Percentiles rank a stretch among this genome's conserved stretches.
These are phyloP conservation scores for Fragaria ananassa DNA, from an alignment of 306 rosid species.

Conservation along the genomic window DNA sequence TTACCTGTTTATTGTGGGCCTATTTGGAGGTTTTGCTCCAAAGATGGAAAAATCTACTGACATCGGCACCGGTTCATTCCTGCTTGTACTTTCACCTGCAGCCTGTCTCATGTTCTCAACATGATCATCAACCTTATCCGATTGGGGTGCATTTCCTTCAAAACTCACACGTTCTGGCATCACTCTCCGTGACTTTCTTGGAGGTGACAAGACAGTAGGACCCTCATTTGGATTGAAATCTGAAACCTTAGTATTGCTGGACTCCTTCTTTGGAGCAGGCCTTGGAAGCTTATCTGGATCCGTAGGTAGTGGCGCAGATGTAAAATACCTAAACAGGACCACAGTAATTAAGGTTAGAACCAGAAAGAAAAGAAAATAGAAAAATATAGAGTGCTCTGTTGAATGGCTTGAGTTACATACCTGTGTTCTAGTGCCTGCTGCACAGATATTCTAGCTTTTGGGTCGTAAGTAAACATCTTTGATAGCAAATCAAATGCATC, in stretches of 20 bases:
- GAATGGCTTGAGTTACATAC: slow-evolving; percentile 37
- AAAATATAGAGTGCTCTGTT: slow-evolving; percentile 3
- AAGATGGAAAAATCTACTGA: slow-evolving; percentile 89
- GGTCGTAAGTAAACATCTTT: slow-evolving; percentile 96
- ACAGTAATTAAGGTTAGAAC: slow-evolving; percentile 17
- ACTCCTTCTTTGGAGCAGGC: slow-evolving; percentile 85
- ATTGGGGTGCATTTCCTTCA: slow-evolving; percentile 57
- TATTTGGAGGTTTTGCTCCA: slow-evolving; percentile 83
- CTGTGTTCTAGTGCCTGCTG: slow-evolving; percentile 94
- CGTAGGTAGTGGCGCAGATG: slow-evolving; percentile 79
- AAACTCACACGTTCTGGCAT: slow-evolving; percentile 77
- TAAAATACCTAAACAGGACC: slow-evolving; percentile 60
- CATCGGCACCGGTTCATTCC: slow-evolving; percentile 62
- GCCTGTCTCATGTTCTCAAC: slow-evolving; percentile 44
- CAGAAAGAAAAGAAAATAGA: slow-evolving; percentile 4
- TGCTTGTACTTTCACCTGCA: slow-evolving; percentile 61
- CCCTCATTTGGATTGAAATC: slow-evolving; percentile 64
- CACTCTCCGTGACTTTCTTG: slow-evolving; percentile 91
- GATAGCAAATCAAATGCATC: slow-evolving; percentile 83
- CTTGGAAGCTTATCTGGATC: slow-evolving; percentile 87
- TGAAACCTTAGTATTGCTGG: slow-evolving; percentile 34
- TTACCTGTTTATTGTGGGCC: slow-evolving; percentile 96
- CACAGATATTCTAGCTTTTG: slow-evolving; percentile 77
- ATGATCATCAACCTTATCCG: slow-evolving; percentile 52
- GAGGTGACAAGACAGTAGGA: slow-evolving; percentile 90